Evolutionary conservation across 2,329 filamentous ascomycete species (phyloP).

Genomic region (Aurifilum marmelostoma): DNA sequence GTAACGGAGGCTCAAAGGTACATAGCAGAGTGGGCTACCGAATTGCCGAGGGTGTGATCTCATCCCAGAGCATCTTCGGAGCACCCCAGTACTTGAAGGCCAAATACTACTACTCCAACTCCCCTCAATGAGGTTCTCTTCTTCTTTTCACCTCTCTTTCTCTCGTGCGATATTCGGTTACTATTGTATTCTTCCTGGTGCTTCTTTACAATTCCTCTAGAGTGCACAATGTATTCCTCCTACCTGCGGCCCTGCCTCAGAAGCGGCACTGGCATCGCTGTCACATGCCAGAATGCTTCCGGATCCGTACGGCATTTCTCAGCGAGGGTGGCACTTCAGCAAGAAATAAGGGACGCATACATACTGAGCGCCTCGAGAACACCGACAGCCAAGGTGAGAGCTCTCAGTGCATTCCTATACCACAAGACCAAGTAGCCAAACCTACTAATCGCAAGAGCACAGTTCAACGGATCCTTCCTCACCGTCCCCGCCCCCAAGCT

Average conservation of each 20-base stretch:
- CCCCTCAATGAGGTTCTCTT: background rate
- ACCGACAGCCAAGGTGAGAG: constrained; percentile 78
- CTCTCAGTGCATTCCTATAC: background rate
- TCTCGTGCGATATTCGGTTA: background rate
- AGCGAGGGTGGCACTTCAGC: constrained; percentile 45
- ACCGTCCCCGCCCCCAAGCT: constrained; percentile 85
- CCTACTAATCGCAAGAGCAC: constrained; percentile 8
- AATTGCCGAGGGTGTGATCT: constrained; percentile 28
- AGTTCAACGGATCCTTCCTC: constrained; percentile 95
- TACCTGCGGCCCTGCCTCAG: constrained; percentile 33
- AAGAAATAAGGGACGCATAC: constrained; percentile 88
- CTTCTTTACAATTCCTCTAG: background rate
- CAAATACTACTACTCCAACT: background rate
- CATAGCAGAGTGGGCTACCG: constrained; percentile 1
- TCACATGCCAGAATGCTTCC: constrained; percentile 28
- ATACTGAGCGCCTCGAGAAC: constrained; percentile 90
- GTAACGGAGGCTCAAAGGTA: constrained; percentile 23
- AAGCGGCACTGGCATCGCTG: constrained; percentile 15
- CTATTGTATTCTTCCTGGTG: background rate
- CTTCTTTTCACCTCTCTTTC: background rate
- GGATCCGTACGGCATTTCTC: constrained; percentile 50
- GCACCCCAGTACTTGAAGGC: background rate
- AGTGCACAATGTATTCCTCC: constrained; percentile 36
- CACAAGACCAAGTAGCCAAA: background rate
- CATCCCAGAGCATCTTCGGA: constrained; percentile 3